These are phyloP conservation scores for Cupressus sempervirens DNA, from an alignment of 75 land plant species.

Conservation along the genomic window DNA sequence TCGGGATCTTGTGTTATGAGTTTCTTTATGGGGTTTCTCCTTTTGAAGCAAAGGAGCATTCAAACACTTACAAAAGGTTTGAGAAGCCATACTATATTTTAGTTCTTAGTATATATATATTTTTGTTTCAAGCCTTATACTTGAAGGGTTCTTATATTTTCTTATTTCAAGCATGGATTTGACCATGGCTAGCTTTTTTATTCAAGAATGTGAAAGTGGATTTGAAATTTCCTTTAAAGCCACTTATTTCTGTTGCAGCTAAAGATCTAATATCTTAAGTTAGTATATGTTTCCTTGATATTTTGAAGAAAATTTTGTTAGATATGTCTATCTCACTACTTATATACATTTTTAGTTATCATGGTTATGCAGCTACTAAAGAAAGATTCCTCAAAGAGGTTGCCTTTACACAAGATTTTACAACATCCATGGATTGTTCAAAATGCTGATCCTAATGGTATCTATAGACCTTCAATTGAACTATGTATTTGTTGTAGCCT, in stretches of 20 bases:
- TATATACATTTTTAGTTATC: background rate
- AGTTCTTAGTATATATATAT: background rate
- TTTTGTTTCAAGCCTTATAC: background rate
- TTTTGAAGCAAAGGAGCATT: slow-evolving; percentile 95
- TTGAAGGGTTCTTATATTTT: background rate
- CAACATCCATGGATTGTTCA: slow-evolving; percentile 91
- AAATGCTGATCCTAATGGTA: slow-evolving; percentile 81
- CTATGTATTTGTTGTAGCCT: no score
- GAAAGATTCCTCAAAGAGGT: slow-evolving; percentile 70
- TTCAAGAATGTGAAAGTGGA: slow-evolving; percentile 89
- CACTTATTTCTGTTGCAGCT: slow-evolving; percentile 69
- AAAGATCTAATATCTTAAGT: slow-evolving; percentile 89
- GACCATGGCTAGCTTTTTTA: no score
- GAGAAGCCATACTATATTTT: background rate
- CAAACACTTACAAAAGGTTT: slow-evolving; percentile 81
- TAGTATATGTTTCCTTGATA: background rate
- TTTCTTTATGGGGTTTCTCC: no score
- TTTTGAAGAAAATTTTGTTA: background rate
- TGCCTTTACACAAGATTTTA: slow-evolving; percentile 70
- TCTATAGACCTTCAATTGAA: slow-evolving; percentile 30
- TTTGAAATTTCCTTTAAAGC: slow-evolving; percentile 78
- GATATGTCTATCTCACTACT: background rate
- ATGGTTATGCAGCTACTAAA: slow-evolving; percentile 60
- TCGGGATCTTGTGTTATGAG: no score
- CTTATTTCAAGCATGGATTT: background rate